Evolutionary conservation across 768 basidiomycete species (phyloP), one percentile per base, ranked within the genome.

Genomic region (Suillus hirtellus): DNA sequence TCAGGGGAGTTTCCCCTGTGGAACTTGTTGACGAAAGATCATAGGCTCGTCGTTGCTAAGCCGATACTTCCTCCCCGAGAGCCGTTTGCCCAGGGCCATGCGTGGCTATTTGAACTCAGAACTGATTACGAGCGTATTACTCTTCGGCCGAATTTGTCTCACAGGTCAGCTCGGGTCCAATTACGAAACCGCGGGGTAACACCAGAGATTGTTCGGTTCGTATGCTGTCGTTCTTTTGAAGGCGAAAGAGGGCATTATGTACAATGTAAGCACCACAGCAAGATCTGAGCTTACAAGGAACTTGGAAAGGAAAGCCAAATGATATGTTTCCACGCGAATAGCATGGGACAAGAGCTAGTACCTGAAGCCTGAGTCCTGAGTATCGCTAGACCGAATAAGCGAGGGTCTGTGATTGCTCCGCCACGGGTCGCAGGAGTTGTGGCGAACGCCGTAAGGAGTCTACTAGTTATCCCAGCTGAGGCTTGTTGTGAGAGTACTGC

Each of bases 381-480:
- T 65, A 47, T 37, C 50, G 60, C 14, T 37, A 59, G 53, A 63
- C 74, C 73, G 71, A 74, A 76, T 50, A 64, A 66, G 65, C 53
- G 64, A 69, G 62, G 59, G 63, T 66, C 61, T 63, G 54, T 60
- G 53, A 72, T 58, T 65, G 61, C 52, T 70, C 60, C 64, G 67
- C 69, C 65, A 68, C 58, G 40, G 63, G 63, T 53, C 58, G 64
- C 66, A 61, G 31, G 58, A 43, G 60, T 60, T 54, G 44, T 54
- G 59, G 56, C 47, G 47, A 61, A 59, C 63, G 38, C 60, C 60
- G 60, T 37, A 43, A 54, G 19, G 31, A 31, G 31, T 31, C 34
- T n/a, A 34, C 5, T 31, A 52, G 63, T 61, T 64, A 49, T 61
- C 60, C 43, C 42, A 61, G 61, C 35, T 40, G 44, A 60, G 43